phyloP scores from a whole-genome alignment of 371 early-diverging fungal species.

The Nematocida ironsii region DNA sequence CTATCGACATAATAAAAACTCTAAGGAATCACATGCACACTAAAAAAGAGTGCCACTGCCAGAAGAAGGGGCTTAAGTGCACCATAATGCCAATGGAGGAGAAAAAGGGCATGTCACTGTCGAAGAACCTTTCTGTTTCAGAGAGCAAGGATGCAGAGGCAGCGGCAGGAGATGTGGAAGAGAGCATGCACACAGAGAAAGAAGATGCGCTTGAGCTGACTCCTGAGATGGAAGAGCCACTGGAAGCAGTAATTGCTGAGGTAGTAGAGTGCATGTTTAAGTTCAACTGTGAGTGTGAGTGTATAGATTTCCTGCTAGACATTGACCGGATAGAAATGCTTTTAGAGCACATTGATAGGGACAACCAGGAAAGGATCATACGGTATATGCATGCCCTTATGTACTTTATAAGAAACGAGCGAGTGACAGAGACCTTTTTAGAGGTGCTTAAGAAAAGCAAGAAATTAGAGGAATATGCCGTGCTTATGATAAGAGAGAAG shows the following conservation, averaged over 20 bases:
- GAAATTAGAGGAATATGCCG: slow-evolving; percentile 31
- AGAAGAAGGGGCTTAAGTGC: not conserved
- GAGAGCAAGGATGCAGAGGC: not conserved
- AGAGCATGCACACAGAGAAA: not conserved
- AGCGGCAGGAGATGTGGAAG: not conserved
- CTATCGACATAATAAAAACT: slow-evolving; percentile 47
- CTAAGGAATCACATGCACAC: not conserved
- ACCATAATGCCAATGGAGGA: not conserved
- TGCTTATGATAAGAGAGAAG: slow-evolving; percentile 13
- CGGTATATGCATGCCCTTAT: slow-evolving; percentile 53
- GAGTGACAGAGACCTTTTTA: slow-evolving; percentile 44
- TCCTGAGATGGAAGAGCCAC: not conserved
- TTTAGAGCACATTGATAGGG: slow-evolving; percentile 60
- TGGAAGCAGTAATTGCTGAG: slow-evolving; percentile 21
- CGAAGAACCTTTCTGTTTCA: not conserved
- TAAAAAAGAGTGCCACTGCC: no score
- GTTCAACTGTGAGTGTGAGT: slow-evolving; percentile 69
- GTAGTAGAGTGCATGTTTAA: slow-evolving; percentile 64
- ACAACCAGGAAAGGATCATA: slow-evolving; percentile 67
- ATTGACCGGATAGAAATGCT: slow-evolving; percentile 57
- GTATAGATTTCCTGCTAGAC: slow-evolving; percentile 69
- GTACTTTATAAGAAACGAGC: slow-evolving; percentile 35
- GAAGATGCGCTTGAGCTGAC: not conserved
- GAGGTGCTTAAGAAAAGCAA: slow-evolving; percentile 57
- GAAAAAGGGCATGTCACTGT: not conserved